Evolutionary conservation across 495 filamentous ascomycete species (phyloP).

Genomic region (Monascus purpureus): DNA sequence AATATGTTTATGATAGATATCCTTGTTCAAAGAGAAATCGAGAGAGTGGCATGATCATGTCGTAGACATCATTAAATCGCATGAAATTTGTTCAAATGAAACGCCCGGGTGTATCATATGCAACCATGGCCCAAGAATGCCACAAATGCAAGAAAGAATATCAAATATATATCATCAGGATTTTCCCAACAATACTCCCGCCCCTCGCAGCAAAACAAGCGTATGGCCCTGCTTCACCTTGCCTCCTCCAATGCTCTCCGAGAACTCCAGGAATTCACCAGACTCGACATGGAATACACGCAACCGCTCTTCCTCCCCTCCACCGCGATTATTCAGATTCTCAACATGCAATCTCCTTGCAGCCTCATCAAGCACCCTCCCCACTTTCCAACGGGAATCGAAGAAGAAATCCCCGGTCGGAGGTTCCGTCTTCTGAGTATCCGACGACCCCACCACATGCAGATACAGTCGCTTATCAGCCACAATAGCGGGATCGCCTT

Average conservation of each 20-base stretch:
- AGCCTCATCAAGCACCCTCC: conserved; percentile 74
- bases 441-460: conserved; percentile 60
- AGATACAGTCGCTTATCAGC: conserved; percentile 72
- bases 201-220: conserved; percentile 73
- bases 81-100: no score
- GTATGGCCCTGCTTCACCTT: conserved; percentile 67
- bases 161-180: conserved; percentile 1
- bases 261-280: conserved; percentile 72
- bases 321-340: conserved; percentile 77
- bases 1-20: no score
- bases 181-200: conserved; percentile 45
- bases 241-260: conserved; percentile 56
- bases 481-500: conserved; percentile 72
- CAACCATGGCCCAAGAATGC: no score
- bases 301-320: conserved; percentile 62
- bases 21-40: no score
- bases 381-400: conserved; percentile 73
- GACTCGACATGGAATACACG: conserved; percentile 86
- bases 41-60: no score
- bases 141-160: not conserved
- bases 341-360: conserved; percentile 66
- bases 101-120: no score
- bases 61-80: no score
- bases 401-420: conserved; percentile 76
- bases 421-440: conserved; percentile 64